Evolutionary conservation across 2,329 filamentous ascomycete genomes (phyloP).

Genomic region (Exophiala calicioides): DNA sequence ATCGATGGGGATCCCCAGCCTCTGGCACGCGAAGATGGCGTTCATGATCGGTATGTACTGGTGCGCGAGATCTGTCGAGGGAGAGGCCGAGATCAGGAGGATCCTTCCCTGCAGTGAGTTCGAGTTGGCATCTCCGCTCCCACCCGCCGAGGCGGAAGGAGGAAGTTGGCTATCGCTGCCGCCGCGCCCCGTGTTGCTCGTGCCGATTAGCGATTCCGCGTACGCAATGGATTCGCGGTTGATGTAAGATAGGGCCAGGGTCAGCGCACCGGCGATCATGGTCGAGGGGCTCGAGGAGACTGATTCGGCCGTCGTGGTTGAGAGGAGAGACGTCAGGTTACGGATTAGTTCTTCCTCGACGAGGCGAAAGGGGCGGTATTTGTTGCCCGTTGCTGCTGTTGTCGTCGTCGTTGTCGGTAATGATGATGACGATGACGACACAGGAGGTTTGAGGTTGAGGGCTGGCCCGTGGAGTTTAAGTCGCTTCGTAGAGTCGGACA

Average conservation of each 20-base stretch:
- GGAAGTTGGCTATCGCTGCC: no score
- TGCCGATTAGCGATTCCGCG: conserved; percentile 56
- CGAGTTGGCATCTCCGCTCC: no score
- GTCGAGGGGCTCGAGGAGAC: conserved; percentile 73
- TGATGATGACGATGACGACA: not conserved
- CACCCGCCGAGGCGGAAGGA: no score
- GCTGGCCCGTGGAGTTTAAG: conserved; percentile 23
- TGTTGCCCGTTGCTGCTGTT: conserved; percentile 65
- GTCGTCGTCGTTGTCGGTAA: conserved; percentile 29
- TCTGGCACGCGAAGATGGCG: conserved; percentile 90
- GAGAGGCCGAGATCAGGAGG: conserved; percentile 84
- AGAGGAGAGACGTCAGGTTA: conserved; percentile 73
- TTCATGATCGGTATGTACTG: conserved; percentile 99
- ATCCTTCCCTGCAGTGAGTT: conserved; percentile 71
- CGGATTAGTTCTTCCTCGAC: conserved; percentile 78
- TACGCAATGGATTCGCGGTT: conserved; percentile 75
- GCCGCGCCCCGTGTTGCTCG: conserved; percentile 34
- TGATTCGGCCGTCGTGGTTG: conserved; percentile 64
- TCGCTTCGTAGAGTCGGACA: conserved; percentile 27
- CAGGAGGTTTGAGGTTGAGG: conserved; percentile 31
- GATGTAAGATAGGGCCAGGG: conserved; percentile 84
- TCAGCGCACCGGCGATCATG: conserved; percentile 86
- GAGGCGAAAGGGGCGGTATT: conserved; percentile 87
- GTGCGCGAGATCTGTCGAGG: conserved; percentile 79
- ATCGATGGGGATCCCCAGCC: conserved; percentile 85